Evolutionary conservation across 306 rosid genomes (phyloP), one percentile per base, ranked within the genome.

Genomic region (Rosa lucieae): DNA sequence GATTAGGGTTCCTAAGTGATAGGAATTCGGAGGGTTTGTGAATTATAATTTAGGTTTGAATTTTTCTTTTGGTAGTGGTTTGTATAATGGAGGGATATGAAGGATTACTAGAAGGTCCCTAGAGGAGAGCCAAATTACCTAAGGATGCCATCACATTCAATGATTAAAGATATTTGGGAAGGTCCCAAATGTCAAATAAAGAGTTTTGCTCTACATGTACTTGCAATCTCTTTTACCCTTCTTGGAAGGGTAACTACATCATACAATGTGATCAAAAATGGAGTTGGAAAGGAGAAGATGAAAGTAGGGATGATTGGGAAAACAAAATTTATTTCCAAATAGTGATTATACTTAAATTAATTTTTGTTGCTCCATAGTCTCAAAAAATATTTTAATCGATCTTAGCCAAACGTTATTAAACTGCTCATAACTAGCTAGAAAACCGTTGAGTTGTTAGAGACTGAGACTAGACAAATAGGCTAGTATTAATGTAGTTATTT

Each of bases 111-210:
- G 73, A 73, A 84, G 55, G 74, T 44, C 80, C 84, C 63, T 68
- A 5, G 14, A 47, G 8, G 12, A 13, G 80, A 14, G 29, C 66
- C 74, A 80, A 83, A 67, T 84, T 84, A 77, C 84, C 21, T 73
- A 80, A 80, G 76, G 17, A 77, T 76, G 79, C 67, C 78, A 37
- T 32, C 40, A 12, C 42, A 15, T 55, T 53, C 85, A 81, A 78
- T 78, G 82, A 81, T 78, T 81, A 53, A 10, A 81, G 87, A 74
- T 61, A 84, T 44, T 70, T 75, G 11, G 44, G 61, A 76, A 76
- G 68, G 48, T 72, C 56, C 43, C 17, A 44, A 39, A 39, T 79
- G 73, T 59, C 73, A 69, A 47, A 15, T 43, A 21, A 5, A 53
- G 1, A 53, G 6, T 53, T 56, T 56, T 56, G 29, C 29, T 79